Base-by-base conservation (phyloP, 352 stramenopile genomes). In the Phytophthora nicotianae region DNA sequence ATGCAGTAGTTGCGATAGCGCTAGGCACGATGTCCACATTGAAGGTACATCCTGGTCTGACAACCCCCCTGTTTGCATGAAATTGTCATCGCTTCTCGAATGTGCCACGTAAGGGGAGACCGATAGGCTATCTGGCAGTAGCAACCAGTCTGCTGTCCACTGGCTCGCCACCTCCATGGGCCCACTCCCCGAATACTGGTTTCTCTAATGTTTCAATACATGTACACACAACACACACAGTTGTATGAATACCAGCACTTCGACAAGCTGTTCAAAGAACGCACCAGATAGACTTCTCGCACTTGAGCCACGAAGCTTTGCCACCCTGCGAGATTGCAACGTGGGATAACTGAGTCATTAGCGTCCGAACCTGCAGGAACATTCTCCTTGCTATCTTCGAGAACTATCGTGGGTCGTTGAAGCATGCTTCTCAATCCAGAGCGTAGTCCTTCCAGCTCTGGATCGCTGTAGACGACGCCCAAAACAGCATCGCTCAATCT, bases 1-100 rank as follows among this genome's bases (percentile, higher is more conserved):
- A 6, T 53, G 51, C 42, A 70, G 58, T 11, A 79, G 52, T 29
- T 79, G 71, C 8, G 60, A 73, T 45, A 79, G 42, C 41, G 40
- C 47, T n/a, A 71, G 24, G 3, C 67, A 58, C 47, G 56, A 63
- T 29, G 53, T 66, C 57, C 67, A 76, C 48, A 79, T 57, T 11
- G 59, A 73, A 48, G 62, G 66, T 14, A 50, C 20, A 10, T 67
- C 58, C 5, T 49, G 26, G 16, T 5, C 20, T 54, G 19, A 14
- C 35, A 32, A 26, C 7, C 11, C 40, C 27, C 19, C 19, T 46
- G 45, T 24, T 38, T 51, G 37, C 37, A 21, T 23, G 4, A 23
- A 19, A 21, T 21, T 43, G 37, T 8, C 37, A 16, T 16, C 37
- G 16, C 35, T 41, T 41, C 35, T 41, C 13, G 35, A 10, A 23